phyloP scores from a whole-genome alignment of 306 rosid species.

The Psophocarpus tetragonolobus region DNA sequence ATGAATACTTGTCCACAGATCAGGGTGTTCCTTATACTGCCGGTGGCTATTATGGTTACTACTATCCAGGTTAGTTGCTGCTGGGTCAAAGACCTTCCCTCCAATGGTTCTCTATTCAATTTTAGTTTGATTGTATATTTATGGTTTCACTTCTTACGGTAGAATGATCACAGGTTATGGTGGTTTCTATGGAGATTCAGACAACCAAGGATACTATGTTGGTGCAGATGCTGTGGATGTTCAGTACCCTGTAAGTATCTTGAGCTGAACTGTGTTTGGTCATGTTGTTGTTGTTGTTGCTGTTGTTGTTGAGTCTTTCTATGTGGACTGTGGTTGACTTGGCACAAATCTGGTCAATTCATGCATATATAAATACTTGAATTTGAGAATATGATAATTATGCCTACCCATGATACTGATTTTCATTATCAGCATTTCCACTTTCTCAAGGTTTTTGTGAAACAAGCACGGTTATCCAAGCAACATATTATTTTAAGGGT shows the following conservation, averaged over 20 bases:
- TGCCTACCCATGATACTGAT: not conserved
- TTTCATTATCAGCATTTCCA: slow-evolving; percentile 21
- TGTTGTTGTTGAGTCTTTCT: slow-evolving; percentile 1
- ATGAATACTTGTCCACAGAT: slow-evolving; percentile 42
- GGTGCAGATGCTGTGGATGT: slow-evolving; percentile 57
- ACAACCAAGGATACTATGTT: slow-evolving; percentile 68
- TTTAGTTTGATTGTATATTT: slow-evolving; percentile 41
- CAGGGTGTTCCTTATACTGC: slow-evolving; percentile 43
- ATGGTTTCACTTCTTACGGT: slow-evolving; percentile 49
- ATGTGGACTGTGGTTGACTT: slow-evolving; percentile 32
- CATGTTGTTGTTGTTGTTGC: not conserved
- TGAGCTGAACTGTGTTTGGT: not conserved
- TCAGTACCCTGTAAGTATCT: slow-evolving; percentile 73
- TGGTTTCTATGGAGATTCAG: slow-evolving; percentile 58
- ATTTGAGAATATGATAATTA: not conserved
- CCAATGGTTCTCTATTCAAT: slow-evolving; percentile 7
- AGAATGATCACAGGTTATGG: slow-evolving; percentile 69
- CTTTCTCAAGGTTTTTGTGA: not conserved
- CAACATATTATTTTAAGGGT: not conserved
- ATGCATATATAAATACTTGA: not conserved
- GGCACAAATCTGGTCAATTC: slow-evolving; percentile 3
- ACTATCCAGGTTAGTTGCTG: slow-evolving; percentile 69
- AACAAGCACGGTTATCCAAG: not conserved
- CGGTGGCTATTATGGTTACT: slow-evolving; percentile 62
- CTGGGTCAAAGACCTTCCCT: slow-evolving; percentile 13